Conservation (phyloP, 805 yeast species). For the Saccharomycopsis sp. region DNA sequence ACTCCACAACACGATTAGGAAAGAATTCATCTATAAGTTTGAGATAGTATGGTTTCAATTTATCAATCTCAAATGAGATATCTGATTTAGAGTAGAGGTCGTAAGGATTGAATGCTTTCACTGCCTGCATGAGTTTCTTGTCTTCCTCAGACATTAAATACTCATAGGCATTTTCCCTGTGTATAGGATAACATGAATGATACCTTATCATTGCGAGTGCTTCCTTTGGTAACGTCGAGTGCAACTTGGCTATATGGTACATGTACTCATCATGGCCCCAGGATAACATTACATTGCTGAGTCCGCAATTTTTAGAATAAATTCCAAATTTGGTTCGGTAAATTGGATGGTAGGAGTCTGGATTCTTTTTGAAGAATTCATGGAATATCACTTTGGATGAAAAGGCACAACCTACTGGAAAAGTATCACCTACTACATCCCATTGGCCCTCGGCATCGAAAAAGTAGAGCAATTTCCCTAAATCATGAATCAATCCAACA, state of each 20-base stretch:
- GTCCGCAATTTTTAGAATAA: constrained; percentile 56
- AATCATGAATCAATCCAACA: constrained; percentile 65
- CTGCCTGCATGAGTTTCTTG: constrained; percentile 53
- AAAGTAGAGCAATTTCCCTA: constrained; percentile 63
- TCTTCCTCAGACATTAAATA: constrained; percentile 62
- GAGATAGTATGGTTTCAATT: constrained; percentile 50
- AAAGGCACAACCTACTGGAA: constrained; percentile 66
- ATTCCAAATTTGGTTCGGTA: constrained; percentile 63
- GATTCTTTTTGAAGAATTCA: constrained; percentile 53
- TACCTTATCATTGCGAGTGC: constrained; percentile 70
- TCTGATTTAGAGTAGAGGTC: constrained; percentile 63
- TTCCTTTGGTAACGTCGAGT: constrained; percentile 56
- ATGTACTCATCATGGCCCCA: constrained; percentile 81
- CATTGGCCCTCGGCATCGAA: constrained; percentile 71
- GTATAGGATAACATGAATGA: constrained; percentile 75
- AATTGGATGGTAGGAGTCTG: constrained; percentile 56
- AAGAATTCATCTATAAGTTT: constrained; percentile 63
- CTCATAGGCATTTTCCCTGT: constrained; percentile 59
- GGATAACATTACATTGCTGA: constrained; percentile 62
- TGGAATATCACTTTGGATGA: constrained; percentile 54
- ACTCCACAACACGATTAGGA: constrained; percentile 50
- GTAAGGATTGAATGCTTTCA: constrained; percentile 59
- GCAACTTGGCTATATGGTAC: constrained; percentile 63
- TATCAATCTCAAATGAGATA: constrained; percentile 40
- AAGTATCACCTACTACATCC: constrained; percentile 78